Evolutionary conservation across 2,329 filamentous ascomycete species (phyloP), one percentile per base, ranked within the genome.

Genomic region (Phyllosticta citrichinensis): DNA sequence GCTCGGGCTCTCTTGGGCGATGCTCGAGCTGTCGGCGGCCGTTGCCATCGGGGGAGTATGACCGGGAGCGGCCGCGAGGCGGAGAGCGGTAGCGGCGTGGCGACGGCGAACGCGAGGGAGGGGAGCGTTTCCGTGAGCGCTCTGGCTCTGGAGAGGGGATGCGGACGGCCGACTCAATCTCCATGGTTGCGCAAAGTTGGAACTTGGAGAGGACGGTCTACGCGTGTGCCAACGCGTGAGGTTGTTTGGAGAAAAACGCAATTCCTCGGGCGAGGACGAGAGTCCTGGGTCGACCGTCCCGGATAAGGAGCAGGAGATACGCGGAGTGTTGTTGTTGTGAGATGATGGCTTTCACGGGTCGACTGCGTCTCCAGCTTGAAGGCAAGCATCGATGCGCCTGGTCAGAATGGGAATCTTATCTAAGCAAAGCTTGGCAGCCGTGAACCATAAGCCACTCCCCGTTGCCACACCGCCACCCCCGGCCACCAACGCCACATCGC

Each of bases 91-190:
- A 76, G 58, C 80, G 79, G 60, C 76, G 74, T 17, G 80, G 79
- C 6, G 80, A 80, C 35, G 79, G 80, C 5, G 80, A 81, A 63
- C 78, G 77, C 60, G 80, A 81, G 8, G 78, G 75, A 61, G 80
- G 81, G 57, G 82, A 83, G 64, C 81, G 81, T 66, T 81, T 77
- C 63, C 73, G 76, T 61, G 77, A 77, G 74, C 65, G 77, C 75
- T 73, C 79, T 73, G 65, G 79, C 73, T 66, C 74, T 69, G 82
- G 81, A 47, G 82, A 84, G 56, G 82, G 82, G 64, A 85, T 77
- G 65, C 82, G 81, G 64, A 85, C 82, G 55, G 82, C 82, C 33
- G 80, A 82, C 64, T 81, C 79, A 61, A 82, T 63, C 30, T 59
- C 58, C 52, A 58, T 62, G 33, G 20, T 55, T 10, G 35, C 54